Evolutionary conservation across 306 rosid species (phyloP).

Genomic region (Oxytropis ochrocephala): DNA sequence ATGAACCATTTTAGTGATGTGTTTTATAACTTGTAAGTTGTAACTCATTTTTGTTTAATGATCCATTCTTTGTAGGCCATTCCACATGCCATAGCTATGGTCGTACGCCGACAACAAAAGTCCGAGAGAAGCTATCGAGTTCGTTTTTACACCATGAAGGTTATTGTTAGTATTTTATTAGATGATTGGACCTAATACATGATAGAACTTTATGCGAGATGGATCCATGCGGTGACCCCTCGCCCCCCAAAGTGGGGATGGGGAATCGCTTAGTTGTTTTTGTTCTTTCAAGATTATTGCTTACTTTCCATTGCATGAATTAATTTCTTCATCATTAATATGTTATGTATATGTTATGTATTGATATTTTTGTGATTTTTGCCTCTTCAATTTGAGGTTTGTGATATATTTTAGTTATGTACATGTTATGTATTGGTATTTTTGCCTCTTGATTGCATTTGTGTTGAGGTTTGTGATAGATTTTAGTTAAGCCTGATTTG

Average conservation of each 20-base stretch:
- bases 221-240: neutral
- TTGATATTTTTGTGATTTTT: too few relatives aligned
- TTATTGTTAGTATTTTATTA: constrained; percentile 15
- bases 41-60: neutral
- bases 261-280: neutral
- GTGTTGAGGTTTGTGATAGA: too few relatives aligned
- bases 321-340: neutral
- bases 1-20: neutral
- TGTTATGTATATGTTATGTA: too few relatives aligned
- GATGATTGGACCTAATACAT: neutral
- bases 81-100: constrained; percentile 92
- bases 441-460: too few relatives aligned
- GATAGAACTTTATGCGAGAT: neutral
- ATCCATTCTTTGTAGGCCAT: constrained; percentile 61
- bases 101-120: constrained; percentile 80
- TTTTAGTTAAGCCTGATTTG: neutral
- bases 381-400: too few relatives aligned
- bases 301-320: neutral
- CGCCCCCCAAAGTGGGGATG: neutral
- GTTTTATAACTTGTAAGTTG: constrained; percentile 8
- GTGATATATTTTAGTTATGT: too few relatives aligned
- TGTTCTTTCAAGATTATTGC: constrained; percentile 6
- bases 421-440: too few relatives aligned
- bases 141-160: constrained; percentile 91
- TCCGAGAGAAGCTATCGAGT: constrained; percentile 95